phyloP scores from a whole-genome alignment of 2,329 filamentous ascomycete genomes.

The Aureobasidium sp. region DNA sequence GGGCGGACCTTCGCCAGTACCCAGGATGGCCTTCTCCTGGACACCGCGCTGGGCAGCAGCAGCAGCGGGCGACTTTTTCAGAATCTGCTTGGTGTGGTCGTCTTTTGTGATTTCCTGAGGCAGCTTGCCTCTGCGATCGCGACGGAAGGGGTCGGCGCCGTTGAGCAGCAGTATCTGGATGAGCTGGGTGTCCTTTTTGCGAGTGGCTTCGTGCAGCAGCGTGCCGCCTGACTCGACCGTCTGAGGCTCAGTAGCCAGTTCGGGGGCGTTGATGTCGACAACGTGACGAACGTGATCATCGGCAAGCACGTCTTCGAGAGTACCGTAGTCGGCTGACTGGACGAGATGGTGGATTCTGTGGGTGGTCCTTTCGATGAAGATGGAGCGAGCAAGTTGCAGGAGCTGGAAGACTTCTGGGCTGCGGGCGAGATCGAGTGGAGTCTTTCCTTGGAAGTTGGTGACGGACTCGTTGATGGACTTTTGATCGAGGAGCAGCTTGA shows the following conservation, averaged over 20 bases:
- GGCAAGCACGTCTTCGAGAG: constrained; percentile 70
- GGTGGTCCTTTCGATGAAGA: constrained; percentile 83
- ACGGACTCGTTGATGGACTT: constrained; percentile 82
- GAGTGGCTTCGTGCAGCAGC: constrained; percentile 84
- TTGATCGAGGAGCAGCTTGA: constrained; percentile 76
- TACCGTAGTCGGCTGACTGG: constrained; percentile 63
- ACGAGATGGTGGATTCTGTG: constrained; percentile 78
- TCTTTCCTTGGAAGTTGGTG: constrained; percentile 74
- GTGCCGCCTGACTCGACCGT: constrained; percentile 83
- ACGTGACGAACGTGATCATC: constrained; percentile 80
- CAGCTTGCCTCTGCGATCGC: constrained; percentile 90
- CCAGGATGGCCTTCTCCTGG: constrained; percentile 89
- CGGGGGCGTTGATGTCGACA: constrained; percentile 85
- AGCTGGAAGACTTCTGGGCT: constrained; percentile 95
- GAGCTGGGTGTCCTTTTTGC: constrained; percentile 76
- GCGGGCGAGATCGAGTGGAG: constrained; percentile 80
- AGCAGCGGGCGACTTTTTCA: constrained; percentile 91
- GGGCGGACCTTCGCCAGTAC: constrained; percentile 34
- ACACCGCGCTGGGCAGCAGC: constrained; percentile 91
- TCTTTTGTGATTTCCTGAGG: constrained; percentile 96
- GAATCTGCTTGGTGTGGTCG: constrained; percentile 75
- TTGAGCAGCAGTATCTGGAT: constrained; percentile 88
- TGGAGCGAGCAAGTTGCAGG: constrained; percentile 78
- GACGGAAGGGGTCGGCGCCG: constrained; percentile 89
- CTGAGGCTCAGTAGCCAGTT: constrained; percentile 72